Base-by-base conservation (phyloP, 2,329 filamentous ascomycete species). In the Ceratocystis ficicola region DNA sequence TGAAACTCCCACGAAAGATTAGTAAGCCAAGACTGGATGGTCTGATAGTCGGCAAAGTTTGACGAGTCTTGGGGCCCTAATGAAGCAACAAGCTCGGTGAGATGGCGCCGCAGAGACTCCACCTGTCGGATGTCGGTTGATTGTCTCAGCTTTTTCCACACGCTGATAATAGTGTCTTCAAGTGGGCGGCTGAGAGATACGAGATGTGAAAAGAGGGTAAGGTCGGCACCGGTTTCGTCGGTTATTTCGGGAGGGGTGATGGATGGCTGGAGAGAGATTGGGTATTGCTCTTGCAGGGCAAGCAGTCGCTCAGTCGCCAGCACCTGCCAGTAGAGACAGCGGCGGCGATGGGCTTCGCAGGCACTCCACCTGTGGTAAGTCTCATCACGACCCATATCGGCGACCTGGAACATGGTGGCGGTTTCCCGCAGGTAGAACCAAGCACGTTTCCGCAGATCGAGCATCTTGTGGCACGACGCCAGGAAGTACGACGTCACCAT, bases 381-480 rank as follows among this genome's bases (percentile, higher is more conserved):
- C 25, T 84, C 81, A 70, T 87, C 85, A 72, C 83, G 83, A 71
- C 81, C 78, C 81, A 87, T 82, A 64, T 79, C 79, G 32, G 78
- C 74, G 70, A 86, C 81, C 70, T 84, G 80, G 32, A 82, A 79
- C 74, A 93, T 78, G 5, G 88, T 91, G 1, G 85, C 86, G 5
- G 87, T 87, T 74, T 94, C 89, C 30, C 88, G 84, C 8, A 93
- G 77, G 72, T 90, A 85, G 72, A 86, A 91, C 88, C 89, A 93
- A 1, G 88, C 88, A 73, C 86, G 85, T 69, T 88, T 85, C 44
- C 57, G 52, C 12, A 64, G 22, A 2, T 66, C 64, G 32, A 68
- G 55, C 30, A 66, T 64, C 36, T 64, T 66, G 73, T 91, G 87
- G 73, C 86, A 79, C 46, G 83, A 86, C 70, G 89, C 91, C 30